Evolutionary conservation across 768 basidiomycete species (phyloP).

Genomic region (Boletus rubescentipes): DNA sequence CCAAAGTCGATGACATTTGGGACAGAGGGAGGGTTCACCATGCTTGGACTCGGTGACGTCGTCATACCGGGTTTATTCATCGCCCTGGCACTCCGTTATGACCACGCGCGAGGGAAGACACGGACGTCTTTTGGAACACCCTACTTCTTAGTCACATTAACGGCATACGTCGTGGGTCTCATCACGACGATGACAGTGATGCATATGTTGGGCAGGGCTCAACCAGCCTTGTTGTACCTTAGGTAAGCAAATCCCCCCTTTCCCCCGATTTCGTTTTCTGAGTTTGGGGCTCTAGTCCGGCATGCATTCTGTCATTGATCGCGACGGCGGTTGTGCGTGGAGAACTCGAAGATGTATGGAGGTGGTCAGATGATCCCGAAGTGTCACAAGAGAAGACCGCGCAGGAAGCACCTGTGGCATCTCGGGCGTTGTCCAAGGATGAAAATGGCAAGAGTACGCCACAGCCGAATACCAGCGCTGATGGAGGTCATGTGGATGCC

Average conservation of each 20-base stretch:
- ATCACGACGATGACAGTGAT: slow-evolving; percentile 79
- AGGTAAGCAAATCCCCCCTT: slow-evolving; percentile 50
- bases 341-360: slow-evolving; percentile 70
- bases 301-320: slow-evolving; percentile 71
- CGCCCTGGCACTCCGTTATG: slow-evolving; percentile 84
- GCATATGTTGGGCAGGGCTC: slow-evolving; percentile 73
- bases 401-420: slow-evolving; percentile 9
- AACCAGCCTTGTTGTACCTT: slow-evolving; percentile 92
- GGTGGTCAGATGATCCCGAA: slow-evolving; percentile 60
- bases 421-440: slow-evolving; percentile 12
- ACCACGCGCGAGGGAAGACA: slow-evolving; percentile 48
- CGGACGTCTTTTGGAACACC: slow-evolving; percentile 53
- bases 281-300: slow-evolving; percentile 48
- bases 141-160: slow-evolving; percentile 71
- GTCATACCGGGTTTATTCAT: slow-evolving; percentile 70
- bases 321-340: slow-evolving; percentile 58
- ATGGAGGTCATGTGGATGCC: slow-evolving; percentile 7
- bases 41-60: slow-evolving; percentile 93
- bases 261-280: not conserved
- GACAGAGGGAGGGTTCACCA: slow-evolving; percentile 63
- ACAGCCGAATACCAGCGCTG: slow-evolving; percentile 17
- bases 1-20: slow-evolving; percentile 62
- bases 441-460: slow-evolving; percentile 19
- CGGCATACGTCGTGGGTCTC: slow-evolving; percentile 75
- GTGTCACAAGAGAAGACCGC: slow-evolving; percentile 21